These are phyloP conservation scores for Triticum monococcum DNA, from an alignment of 176 grass and related monocot genomes.

Conservation along the genomic window DNA sequence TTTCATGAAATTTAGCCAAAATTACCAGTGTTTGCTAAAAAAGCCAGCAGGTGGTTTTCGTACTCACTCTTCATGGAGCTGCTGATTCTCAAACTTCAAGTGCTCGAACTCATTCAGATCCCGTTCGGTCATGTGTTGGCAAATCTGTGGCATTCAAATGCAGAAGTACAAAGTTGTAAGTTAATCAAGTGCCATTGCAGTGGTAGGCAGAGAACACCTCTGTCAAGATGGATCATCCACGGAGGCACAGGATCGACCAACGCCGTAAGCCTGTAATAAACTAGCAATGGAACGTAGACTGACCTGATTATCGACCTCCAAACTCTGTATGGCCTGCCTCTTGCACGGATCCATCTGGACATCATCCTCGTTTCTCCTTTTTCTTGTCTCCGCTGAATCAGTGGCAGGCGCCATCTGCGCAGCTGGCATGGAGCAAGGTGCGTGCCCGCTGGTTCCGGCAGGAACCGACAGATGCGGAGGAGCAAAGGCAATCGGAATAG, in stretches of 20 bases:
- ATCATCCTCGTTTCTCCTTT: conserved; percentile 5
- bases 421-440: not conserved
- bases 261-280: not conserved
- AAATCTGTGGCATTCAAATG: conserved; percentile 12
- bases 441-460: not conserved
- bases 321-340: not conserved
- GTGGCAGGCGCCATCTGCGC: not conserved
- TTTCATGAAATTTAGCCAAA: not conserved
- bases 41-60: not conserved
- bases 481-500: conserved; percentile 8
- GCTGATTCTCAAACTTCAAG: conserved; percentile 39
- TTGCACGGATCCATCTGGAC: not conserved
- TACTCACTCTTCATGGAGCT: conserved; percentile 44
- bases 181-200: not conserved
- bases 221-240: not conserved
- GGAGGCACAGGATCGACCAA: not conserved
- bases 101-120: not conserved
- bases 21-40: not conserved
- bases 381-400: conserved; percentile 6
- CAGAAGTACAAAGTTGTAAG: not conserved
- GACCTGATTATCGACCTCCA: conserved; percentile 18
- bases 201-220: not conserved
- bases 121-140: conserved; percentile 10
- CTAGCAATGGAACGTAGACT: not conserved
- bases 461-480: not conserved